Base-by-base conservation (phyloP, 192 early-diverging fungal species). In the Backusella psychrophila region DNA sequence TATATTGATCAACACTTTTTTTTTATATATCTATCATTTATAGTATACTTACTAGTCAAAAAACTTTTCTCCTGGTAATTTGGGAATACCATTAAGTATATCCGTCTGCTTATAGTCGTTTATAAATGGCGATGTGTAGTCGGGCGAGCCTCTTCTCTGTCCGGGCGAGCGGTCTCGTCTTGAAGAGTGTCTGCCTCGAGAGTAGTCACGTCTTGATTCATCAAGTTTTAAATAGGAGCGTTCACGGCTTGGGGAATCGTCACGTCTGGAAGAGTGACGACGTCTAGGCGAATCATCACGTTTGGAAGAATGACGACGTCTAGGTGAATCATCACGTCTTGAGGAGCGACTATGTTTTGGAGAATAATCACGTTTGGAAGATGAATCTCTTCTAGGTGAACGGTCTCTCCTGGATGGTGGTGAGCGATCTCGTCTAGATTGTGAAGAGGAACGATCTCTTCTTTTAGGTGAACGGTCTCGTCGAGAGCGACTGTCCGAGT, bases 1-100 rank as follows among this genome's bases (percentile, higher is more conserved):
- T 39, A 79, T 69, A 59, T 39, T 33, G 33, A 39, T 39, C 9
- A 39, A 39, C 9, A 39, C 38, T 39, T 33, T 31, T 31, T 31
- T 31, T 31, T 33, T 33, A 3, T 33, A 3, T 3, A 3, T 3
- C 33, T 39, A 39, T 39, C 1, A 11, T 39, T 12, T 1, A 39
- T 11, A 39, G 9, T 44, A 33, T 33, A 38, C 35, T 69, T 76
- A 76, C 75, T 76, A 76, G 21, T 76, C 75, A 69, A 76, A 69
- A 52, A 49, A 76, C 12, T 67, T 76, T 17, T 76, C 75, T n/a
- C 72, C 72, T 21, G 72, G 33, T 35, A 49, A 31, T 59, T 52
- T 52, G 21, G 52, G 49, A 36, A 74, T 26, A 9, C 72, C 72
- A 74, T 63, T 31, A 38, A 74, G 17, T 23, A 59, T 56, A 17